phyloP scores from a whole-genome alignment of 2,329 filamentous ascomycete genomes.

The Mariannaea elegans region DNA sequence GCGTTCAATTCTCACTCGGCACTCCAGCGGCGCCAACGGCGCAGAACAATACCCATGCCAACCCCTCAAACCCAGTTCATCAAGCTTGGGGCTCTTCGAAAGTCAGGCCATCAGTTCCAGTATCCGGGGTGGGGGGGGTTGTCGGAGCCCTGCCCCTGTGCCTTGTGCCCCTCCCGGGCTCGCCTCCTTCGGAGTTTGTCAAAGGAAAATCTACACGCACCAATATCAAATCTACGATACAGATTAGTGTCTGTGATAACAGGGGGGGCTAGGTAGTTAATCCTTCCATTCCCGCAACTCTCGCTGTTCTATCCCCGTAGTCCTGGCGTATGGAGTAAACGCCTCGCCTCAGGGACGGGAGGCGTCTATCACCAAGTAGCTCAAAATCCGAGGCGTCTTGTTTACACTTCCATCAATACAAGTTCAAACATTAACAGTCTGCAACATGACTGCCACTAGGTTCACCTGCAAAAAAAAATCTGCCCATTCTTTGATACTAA shows the following conservation, averaged over 20 bases:
- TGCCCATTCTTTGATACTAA: neutral
- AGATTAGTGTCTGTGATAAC: too few relatives aligned
- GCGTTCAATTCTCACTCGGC: too few relatives aligned
- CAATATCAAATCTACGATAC: conserved; percentile 12
- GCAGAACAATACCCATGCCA: neutral
- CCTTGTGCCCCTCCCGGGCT: neutral
- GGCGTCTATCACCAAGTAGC: too few relatives aligned
- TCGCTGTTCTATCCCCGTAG: neutral
- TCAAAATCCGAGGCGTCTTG: too few relatives aligned
- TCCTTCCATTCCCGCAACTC: neutral
- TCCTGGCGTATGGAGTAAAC: neutral
- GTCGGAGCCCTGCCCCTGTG: neutral
- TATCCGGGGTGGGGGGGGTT: neutral
- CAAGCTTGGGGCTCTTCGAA: neutral
- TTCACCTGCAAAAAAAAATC: too few relatives aligned
- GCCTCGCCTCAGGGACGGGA: too few relatives aligned
- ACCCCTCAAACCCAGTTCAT: neutral
- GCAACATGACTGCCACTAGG: neutral
- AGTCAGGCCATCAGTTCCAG: conserved; percentile 9
- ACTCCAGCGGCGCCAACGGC: neutral
- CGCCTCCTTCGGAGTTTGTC: neutral
- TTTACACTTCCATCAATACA: too few relatives aligned
- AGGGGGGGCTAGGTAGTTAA: neutral
- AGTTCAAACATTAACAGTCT: too few relatives aligned
- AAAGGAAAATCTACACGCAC: too few relatives aligned